Conservation (phyloP, 1,139 yeast genomes). For the Kurtzmaniella quercitrusa region DNA sequence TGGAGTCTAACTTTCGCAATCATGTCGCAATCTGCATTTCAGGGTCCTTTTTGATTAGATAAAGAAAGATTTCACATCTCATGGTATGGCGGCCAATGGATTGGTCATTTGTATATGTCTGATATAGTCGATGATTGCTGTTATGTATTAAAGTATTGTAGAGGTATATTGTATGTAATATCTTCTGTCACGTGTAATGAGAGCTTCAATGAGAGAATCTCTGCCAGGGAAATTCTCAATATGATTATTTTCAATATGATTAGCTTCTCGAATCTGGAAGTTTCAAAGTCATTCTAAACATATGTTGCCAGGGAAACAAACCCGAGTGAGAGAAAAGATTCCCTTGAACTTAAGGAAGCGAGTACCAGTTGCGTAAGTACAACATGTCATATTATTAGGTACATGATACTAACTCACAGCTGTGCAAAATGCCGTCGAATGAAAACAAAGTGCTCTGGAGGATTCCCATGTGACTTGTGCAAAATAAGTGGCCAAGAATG, state of each 20-base stretch:
- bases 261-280: no score
- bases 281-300: background rate
- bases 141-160: no score
- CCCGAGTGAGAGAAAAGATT: slow-evolving; percentile 10
- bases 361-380: slow-evolving; percentile 12
- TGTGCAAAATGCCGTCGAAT: slow-evolving; percentile 14
- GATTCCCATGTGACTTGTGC: slow-evolving; percentile 15
- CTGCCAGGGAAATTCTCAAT: background rate
- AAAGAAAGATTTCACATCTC: no score
- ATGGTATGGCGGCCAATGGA: no score
- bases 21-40: background rate
- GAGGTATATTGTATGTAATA: no score
- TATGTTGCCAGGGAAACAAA: slow-evolving; percentile 6
- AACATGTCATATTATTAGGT: background rate
- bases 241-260: background rate
- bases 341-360: slow-evolving; percentile 13
- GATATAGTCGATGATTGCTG: no score
- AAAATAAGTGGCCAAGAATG: slow-evolving; percentile 9
- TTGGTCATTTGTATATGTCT: no score
- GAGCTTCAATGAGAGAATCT: background rate
- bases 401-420: slow-evolving; percentile 7
- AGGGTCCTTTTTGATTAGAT: background rate
- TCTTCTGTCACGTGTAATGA: background rate
- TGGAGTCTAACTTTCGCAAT: background rate
- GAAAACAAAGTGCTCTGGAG: slow-evolving; percentile 14